Percentiles rank a stretch among this genome's conserved stretches.
phyloP scores from a whole-genome alignment of 306 rosid species.

The Dryas alaskensis region DNA sequence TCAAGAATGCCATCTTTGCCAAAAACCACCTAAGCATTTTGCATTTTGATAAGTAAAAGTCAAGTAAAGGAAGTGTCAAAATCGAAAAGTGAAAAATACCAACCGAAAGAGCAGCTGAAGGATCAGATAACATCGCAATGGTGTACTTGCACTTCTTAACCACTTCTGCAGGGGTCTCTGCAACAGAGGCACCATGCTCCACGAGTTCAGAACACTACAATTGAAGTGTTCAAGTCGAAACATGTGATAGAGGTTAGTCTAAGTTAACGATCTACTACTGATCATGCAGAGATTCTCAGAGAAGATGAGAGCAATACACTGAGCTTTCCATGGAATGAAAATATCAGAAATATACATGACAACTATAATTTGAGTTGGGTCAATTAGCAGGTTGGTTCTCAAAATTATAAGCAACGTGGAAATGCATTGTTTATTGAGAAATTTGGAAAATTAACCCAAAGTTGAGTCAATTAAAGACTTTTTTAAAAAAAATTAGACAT shows the following conservation, averaged over 20 bases:
- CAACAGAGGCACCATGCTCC: constrained; percentile 65
- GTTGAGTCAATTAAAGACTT: no score
- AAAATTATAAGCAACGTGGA: not conserved
- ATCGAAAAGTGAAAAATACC: constrained; percentile 20
- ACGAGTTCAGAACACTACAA: constrained; percentile 67
- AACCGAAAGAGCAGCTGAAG: constrained; percentile 72
- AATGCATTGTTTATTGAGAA: not conserved
- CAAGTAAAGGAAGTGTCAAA: constrained; percentile 9
- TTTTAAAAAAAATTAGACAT: no score
- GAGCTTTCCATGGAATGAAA: not conserved
- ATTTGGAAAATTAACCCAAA: no score
- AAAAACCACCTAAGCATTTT: constrained; percentile 54
- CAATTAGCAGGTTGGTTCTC: not conserved
- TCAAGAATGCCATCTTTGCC: constrained; percentile 72
- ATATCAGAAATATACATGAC: not conserved
- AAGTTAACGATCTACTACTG: not conserved
- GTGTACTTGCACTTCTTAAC: constrained; percentile 74
- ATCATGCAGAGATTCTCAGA: not conserved
- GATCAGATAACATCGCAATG: constrained; percentile 78
- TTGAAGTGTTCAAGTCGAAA: constrained; percentile 6
- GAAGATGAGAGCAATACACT: not conserved
- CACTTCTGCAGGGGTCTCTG: constrained; percentile 73
- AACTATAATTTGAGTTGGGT: not conserved
- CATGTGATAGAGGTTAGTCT: not conserved
- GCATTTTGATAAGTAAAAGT: constrained; percentile 13